Base-by-base conservation (phyloP, 2,329 filamentous ascomycete genomes). In the Verticillium tricorpus region DNA sequence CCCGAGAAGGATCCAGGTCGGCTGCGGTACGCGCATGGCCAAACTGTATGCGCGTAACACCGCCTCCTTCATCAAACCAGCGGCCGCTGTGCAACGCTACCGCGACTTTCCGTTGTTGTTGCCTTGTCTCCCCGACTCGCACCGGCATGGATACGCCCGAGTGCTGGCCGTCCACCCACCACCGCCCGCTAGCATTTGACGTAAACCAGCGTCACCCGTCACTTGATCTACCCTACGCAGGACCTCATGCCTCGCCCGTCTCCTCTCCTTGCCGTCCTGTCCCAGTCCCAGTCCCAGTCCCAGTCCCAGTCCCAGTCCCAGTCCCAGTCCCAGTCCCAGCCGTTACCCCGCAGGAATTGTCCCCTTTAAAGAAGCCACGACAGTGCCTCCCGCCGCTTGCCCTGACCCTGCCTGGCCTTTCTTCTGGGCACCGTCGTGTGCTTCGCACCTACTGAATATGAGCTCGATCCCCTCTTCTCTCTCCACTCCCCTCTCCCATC, bases 151-250 rank as follows among this genome's bases (percentile, higher is more conserved):
- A 28, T 12, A 17, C 25, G 54, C 54, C 54, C 28, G 25, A 31
- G 25, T 17, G 25, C 54, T 56, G 14, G 17, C 54, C 14, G 54
- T 56, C 54, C 9, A 56, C 54, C 28, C 28, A 12, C 28, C 28
- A 12, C 15, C 28, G 50, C 25, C 50, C 50, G 25, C 37, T 52
- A 31, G 39, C 58, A 54, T 54, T 59, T 59, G 58, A 59, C 58
- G 58, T 59, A 59, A 39, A 59, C 22, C 40, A 45, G 19, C 58
- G 58, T 60, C 50, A 61, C 19, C 15, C 31, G 58, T 60, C 39
- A 61, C 19, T 32, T 56, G 54, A 56, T 56, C 54, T 28, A 28
- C 25, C 34, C 54, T 28, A 28, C 25, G 25, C 40, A 22, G 40
- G 28, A 9, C 54, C 54, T 56, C 25, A 19, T 25, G 40, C 40